Evolutionary conservation across 2,329 filamentous ascomycete species (phyloP), one percentile per base, ranked within the genome.

Genomic region (Fusarium sp.): DNA sequence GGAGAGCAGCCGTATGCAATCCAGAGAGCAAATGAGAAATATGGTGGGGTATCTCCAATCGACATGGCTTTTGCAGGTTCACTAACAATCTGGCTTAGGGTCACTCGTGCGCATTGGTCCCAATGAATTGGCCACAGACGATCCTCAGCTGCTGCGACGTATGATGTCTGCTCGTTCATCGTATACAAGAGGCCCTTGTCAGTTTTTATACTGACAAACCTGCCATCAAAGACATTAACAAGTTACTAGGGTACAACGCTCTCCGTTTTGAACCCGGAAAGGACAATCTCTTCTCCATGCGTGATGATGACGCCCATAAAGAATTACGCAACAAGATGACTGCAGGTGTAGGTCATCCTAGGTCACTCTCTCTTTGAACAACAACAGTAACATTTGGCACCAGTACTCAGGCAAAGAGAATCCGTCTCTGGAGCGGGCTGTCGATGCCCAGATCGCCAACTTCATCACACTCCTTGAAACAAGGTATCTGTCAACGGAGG

Each of bases 321-420:
- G 64, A 68, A 19, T 71, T 83, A 35, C 77, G 82, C 20, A 82
- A 82, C 67, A 83, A 86, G 63, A 83, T 88, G 79, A 79, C 82
- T 5, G 78, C 83, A 3, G 86, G 84, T 2, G 86, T 84, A 77
- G 60, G 79, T n/a, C 24, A 17, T 3, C 0, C 3, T 1, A 5
- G 13, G 17, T n/a, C 4, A 26, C 28, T n/a, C 8, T 19, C 1
- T 17, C 3, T 19, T 9, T 3, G 1, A 8, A n/a, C 57, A 65
- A 10, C 3, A 17, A 26, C 1, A 10, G 35, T 20, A 7, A n/a
- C 6, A 5, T 1, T 15, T 6, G 66, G 19, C 1, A 8, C 2
- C 9, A 84, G 84, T 89, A 88, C 68, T 83, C 85, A 4, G 85
- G 86, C 4, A 82, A 84, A 54, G 86, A 87, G 49, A 87, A 87